Evolutionary conservation across 306 rosid species (phyloP), one percentile per base, ranked within the genome.

Genomic region (Carpinus viminea): DNA sequence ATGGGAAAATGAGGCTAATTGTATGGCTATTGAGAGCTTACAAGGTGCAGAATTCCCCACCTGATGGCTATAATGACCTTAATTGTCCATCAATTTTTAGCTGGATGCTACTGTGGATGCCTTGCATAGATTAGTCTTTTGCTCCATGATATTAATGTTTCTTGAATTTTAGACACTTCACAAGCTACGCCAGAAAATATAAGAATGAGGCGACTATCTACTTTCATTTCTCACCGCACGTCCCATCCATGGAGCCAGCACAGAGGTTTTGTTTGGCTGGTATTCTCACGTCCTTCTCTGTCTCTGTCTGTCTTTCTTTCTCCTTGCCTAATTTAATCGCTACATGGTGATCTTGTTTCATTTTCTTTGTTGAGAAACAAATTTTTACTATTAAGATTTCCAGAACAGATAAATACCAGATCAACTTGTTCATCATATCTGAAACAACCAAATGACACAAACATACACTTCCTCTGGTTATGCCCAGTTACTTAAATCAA

Each of bases 191-290:
- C 88, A 55, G 68, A 68, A 5, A 41, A 61, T 76, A 21, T 72
- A 20, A 88, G 76, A 81, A 74, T 92, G 80, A 80, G 75, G 70
- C 89, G 98, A 85, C 87, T 91, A 69, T 72, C 83, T 15, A 89
- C 98, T 64, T 95, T 95, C 84, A 75, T 91, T 72, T 83, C 11
- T 84, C 89, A 95, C 77, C 92, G 53, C 0, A 68, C 97, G 12
- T 95, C 97, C 59, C 97, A 95, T 86, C 90, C 98, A 57, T 95
- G 98, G 97, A 95, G 98, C 77, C 82, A 86, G 79, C 89, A 88
- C 83, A 81, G 74, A 79, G 38, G 84, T 88, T 86, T 95, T 72
- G 97, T 92, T 81, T 94, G 98, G 98, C 96, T 94, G 97, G 98
- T 94, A 90, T 57, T 70, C 45, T 74, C 83, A 24, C 38, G 36